phyloP scores from a whole-genome alignment of 2,329 filamentous ascomycete genomes.

The Paraphaeosphaeria minitans region DNA sequence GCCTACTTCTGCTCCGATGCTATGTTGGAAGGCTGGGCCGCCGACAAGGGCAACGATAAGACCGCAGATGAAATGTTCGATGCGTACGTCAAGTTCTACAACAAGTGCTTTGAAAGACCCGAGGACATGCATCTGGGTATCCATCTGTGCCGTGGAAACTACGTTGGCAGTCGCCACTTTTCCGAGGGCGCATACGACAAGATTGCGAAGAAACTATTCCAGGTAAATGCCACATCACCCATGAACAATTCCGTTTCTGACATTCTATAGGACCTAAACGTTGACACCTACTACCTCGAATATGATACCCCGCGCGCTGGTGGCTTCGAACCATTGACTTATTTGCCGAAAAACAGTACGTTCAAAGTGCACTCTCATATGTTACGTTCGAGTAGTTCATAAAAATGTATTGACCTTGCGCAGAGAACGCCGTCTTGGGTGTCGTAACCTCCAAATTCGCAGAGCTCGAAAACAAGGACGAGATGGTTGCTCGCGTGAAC shows the following conservation, averaged over 20 bases:
- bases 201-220: conserved; percentile 52
- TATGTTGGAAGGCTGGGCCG: conserved; percentile 50
- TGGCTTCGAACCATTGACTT: conserved; percentile 53
- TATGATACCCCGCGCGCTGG: conserved; percentile 56
- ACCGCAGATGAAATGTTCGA: conserved; percentile 73
- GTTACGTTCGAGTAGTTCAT: neutral
- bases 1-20: conserved; percentile 49
- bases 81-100: conserved; percentile 78
- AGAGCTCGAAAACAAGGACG: conserved; percentile 52
- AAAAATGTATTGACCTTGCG: neutral
- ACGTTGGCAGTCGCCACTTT: conserved; percentile 54
- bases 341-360: conserved; percentile 49
- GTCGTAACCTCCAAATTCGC: conserved; percentile 55
- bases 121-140: conserved; percentile 76
- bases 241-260: neutral
- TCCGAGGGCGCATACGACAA: conserved; percentile 55
- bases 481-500: conserved; percentile 54
- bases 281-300: conserved; percentile 50
- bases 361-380: neutral
- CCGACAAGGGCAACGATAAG: conserved; percentile 69
- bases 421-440: conserved; percentile 53
- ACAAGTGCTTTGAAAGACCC: conserved; percentile 68
- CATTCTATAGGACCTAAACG: conserved; percentile 41
- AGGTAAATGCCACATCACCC: conserved; percentile 24
- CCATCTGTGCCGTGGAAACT: conserved; percentile 68